Evolutionary conservation across 148 eudicot species (phyloP).

Genomic region (Arctostaphylos glauca): DNA sequence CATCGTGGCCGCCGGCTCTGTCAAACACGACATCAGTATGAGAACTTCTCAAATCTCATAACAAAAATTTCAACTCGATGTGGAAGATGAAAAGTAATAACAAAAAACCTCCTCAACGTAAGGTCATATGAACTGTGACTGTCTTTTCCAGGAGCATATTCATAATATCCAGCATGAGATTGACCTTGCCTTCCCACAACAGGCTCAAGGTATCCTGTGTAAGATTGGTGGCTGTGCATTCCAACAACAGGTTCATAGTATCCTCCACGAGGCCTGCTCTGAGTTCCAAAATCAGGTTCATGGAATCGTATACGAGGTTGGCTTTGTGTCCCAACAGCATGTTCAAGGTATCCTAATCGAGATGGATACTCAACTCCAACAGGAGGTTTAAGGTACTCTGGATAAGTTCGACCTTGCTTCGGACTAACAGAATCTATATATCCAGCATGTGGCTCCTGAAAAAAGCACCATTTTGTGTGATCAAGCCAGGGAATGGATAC

Average conservation of each 20-base stretch:
- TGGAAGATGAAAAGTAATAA: not conserved
- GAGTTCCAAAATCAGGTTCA: slow-evolving; percentile 2
- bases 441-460: slow-evolving; percentile 38
- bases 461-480: slow-evolving; percentile 1
- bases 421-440: slow-evolving; percentile 20
- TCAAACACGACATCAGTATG: not conserved
- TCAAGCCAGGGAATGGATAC: not conserved
- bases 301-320: slow-evolving; percentile 11
- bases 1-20: slow-evolving; percentile 22
- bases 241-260: slow-evolving; percentile 18
- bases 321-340: slow-evolving; percentile 13
- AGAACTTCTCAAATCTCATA: not conserved
- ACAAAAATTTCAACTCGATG: not conserved
- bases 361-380: slow-evolving; percentile 17
- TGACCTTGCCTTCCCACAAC: slow-evolving; percentile 6
- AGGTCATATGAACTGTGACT: slow-evolving; percentile 10
- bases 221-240: slow-evolving; percentile 1
- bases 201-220: slow-evolving; percentile 17
- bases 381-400: slow-evolving; percentile 20
- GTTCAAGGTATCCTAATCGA: slow-evolving; percentile 9
- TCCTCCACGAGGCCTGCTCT: slow-evolving; percentile 9
- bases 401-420: slow-evolving; percentile 14
- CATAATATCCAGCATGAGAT: slow-evolving; percentile 16
- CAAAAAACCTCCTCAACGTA: slow-evolving; percentile 17
- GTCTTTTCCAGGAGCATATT: slow-evolving; percentile 16